Evolutionary conservation across 345 rosid genomes (phyloP), one percentile per base, ranked within the genome.

Genomic region (Fremontodendron californicum): DNA sequence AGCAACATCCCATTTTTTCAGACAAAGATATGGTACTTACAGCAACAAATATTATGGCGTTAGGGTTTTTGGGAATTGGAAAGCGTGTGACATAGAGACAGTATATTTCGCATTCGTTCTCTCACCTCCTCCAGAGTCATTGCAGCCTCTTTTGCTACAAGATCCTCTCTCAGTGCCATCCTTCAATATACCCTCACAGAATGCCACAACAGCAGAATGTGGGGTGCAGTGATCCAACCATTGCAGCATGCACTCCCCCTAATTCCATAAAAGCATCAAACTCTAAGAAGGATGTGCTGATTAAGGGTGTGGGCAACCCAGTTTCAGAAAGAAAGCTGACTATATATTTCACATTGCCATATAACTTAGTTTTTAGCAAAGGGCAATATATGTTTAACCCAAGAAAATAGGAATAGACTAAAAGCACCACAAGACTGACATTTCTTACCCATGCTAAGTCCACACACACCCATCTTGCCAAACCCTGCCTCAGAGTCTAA

Each of bases 151-250:
- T 90, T 87, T 18, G 79, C 89, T 25, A 88, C 97, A 77, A 92
- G 96, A 71, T 96, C 99, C 75, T 91, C 91, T 83, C 97, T 93
- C 82, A 93, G 89, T 78, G 90, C 98, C 83, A 81, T 93, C 84
- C 88, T 89, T 85, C 77, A 96, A 77, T 83, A 96, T 92, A 45
- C 99, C 99, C 83, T 96, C 99, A 75, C 98, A 93, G 88, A 96
- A 96, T 55, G 99, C 99, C 87, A 96, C 99, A 81, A 88, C 97
- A 9, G 99, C 99, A 75, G 97, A 93, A 79, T 96, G 99, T 2
- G 57, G 99, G 99, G 87, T 96, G 94, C 82, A 93, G 92, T 66
- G 99, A 92, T 86, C 99, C 99, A 70, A 92, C 95, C 99, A 96
- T 93, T 73, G 98, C 15, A 10, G 3, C 46, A 43, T 2, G 7